Evolutionary conservation across 495 filamentous ascomycete species (phyloP).

Genomic region (Talaromyces thailandensis): DNA sequence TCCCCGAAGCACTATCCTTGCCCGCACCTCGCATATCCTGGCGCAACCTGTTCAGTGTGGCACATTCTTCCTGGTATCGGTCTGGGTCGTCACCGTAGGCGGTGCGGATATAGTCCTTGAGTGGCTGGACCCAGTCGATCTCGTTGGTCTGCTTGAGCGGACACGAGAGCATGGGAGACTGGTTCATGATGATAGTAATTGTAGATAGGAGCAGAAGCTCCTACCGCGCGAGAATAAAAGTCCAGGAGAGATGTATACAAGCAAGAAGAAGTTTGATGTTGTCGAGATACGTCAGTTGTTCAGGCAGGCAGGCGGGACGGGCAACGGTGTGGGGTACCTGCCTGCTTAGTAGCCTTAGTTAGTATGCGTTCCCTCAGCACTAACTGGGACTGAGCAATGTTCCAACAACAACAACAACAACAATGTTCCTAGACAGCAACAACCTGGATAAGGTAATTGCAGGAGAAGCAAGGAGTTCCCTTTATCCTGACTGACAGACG

Average conservation of each 20-base stretch:
- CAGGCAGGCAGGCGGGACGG: slow-evolving; percentile 2
- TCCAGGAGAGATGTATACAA: background rate
- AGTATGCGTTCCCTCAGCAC: background rate
- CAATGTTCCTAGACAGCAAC: no score
- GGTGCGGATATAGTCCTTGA: slow-evolving; percentile 87
- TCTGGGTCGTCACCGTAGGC: slow-evolving; percentile 96
- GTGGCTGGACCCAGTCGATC: slow-evolving; percentile 92
- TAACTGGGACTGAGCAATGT: background rate
- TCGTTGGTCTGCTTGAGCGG: slow-evolving; percentile 98
- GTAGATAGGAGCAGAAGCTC: slow-evolving; percentile 32
- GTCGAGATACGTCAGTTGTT: slow-evolving; percentile 3
- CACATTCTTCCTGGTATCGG: slow-evolving; percentile 87
- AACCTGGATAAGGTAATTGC: background rate
- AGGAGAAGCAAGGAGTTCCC: background rate
- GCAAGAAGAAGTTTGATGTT: background rate
- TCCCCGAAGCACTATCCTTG: slow-evolving; percentile 88
- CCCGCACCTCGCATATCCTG: slow-evolving; percentile 99
- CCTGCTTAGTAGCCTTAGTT: background rate
- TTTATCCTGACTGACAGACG: background rate
- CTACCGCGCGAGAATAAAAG: slow-evolving; percentile 18
- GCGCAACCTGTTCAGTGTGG: slow-evolving; percentile 88
- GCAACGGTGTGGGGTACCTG: slow-evolving; percentile 3
- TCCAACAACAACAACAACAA: background rate
- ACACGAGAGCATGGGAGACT: slow-evolving; percentile 86
- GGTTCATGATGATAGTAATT: slow-evolving; percentile 44